Evolutionary conservation across 2,329 filamentous ascomycete genomes (phyloP).

Genomic region (Colletotrichum viniferum): DNA sequence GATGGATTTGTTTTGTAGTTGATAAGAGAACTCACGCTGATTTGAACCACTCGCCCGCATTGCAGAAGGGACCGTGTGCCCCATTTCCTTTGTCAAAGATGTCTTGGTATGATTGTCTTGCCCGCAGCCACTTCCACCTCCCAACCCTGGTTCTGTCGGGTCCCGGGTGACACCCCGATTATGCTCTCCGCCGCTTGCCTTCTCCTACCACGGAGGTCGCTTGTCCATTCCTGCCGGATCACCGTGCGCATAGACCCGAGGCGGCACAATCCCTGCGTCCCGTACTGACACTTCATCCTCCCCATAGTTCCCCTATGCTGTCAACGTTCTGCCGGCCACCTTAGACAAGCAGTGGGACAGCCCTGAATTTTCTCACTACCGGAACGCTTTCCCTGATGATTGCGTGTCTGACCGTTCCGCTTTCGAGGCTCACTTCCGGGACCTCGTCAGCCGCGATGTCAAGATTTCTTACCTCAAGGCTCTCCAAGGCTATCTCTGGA

Average conservation of each 20-base stretch:
- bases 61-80: conserved; percentile 80
- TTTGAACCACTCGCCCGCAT: conserved; percentile 1
- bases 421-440: conserved; percentile 69
- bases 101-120: conserved; percentile 68
- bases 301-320: conserved; percentile 76
- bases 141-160: conserved; percentile 18
- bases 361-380: conserved; percentile 68
- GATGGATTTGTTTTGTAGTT: neutral
- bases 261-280: neutral
- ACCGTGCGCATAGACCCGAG: neutral
- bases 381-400: conserved; percentile 72
- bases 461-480: conserved; percentile 80
- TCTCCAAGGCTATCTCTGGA: conserved; percentile 81
- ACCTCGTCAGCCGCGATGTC: conserved; percentile 73
- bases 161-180: conserved; percentile 21
- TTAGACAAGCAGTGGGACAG: conserved; percentile 71
- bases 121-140: conserved; percentile 13
- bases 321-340: conserved; percentile 67
- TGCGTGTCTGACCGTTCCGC: conserved; percentile 61
- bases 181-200: conserved; percentile 2
- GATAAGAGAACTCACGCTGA: conserved; percentile 1
- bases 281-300: neutral
- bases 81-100: conserved; percentile 85
- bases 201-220: conserved; percentile 3
- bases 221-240: conserved; percentile 1